Evolutionary conservation across 2,329 filamentous ascomycete species (phyloP), one percentile per base, ranked within the genome.

Genomic region (Fusarium tanahbumbuense): DNA sequence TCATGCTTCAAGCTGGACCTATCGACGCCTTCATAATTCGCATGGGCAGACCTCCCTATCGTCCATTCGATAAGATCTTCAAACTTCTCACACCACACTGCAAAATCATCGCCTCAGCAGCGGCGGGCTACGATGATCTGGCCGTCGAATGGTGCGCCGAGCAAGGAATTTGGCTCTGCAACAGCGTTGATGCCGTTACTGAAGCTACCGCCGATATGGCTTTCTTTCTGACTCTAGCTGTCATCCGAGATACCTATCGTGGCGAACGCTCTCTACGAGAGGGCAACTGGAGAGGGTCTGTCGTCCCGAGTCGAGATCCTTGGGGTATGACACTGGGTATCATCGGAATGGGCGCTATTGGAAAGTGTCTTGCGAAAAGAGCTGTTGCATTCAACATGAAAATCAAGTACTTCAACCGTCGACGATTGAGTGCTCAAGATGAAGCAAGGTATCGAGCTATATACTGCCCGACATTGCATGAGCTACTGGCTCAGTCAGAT

Each of bases 151-250:
- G 80, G 79, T 78, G 84, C 72, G 81, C 82, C 0, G 42, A 60
- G 15, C 68, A 81, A 9, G 78, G 77, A 8, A 81, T 88, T 27
- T 85, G 80, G 76, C 87, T 89, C 70, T 88, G 85, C 77, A 88
- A 87, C 67, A 82, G 82, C 0, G 75, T 83, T 4, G 81, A 88
- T 63, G 86, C 85, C 0, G 85, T 85, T 1, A 82, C 85, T 0
- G 83, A 88, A 59, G 84, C 86, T 4, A 86, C 83, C 0, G 83
- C 84, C 1, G 83, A 85, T 45, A 83, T 85, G 81, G 82, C 85
- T 16, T 68, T 80, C 28, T 80, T 80, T 42, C 53, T 81, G 0
- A 71, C 58, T 1, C 55, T 81, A 1, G 75, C 77, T 1, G 75
- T 82, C 2, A 70, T 88, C 22, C 82, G 85, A 53, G 83, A 87